These are phyloP conservation scores for Acanthamoeba lenticulata DNA, from an alignment of 208 protist genomes.

Conservation along the genomic window DNA sequence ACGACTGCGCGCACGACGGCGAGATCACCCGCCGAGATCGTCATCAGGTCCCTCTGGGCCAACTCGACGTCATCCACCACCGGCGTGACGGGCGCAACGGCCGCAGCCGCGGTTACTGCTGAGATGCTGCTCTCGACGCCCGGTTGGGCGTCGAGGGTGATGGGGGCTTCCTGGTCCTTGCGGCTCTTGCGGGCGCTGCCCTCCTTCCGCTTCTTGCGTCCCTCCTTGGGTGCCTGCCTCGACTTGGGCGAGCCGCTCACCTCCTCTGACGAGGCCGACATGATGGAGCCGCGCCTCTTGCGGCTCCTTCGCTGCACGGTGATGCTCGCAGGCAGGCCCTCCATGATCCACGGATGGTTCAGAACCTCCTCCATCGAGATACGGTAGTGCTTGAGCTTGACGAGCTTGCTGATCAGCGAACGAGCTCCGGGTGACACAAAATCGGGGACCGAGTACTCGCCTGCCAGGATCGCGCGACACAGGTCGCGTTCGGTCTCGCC, in stretches of 20 bases:
- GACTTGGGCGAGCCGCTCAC: background rate
- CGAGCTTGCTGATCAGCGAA: background rate
- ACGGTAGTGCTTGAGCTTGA: background rate
- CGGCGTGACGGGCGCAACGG: background rate
- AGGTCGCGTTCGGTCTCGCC: background rate
- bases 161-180: background rate
- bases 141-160: background rate
- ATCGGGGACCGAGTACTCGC: conserved; percentile 2
- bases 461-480: background rate
- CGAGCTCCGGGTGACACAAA: background rate
- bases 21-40: background rate
- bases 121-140: background rate
- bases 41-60: background rate
- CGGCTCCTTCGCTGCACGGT: background rate
- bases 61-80: background rate
- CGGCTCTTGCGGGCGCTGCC: background rate
- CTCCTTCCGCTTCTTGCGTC: background rate
- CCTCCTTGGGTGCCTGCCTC: background rate
- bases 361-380: background rate
- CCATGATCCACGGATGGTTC: conserved; percentile 17
- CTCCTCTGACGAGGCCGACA: background rate
- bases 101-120: no score
- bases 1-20: background rate
- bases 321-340: background rate
- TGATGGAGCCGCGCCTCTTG: background rate